Conservation (phyloP, 176 grass and related monocot species). For the Alopecurus myosuroides region DNA sequence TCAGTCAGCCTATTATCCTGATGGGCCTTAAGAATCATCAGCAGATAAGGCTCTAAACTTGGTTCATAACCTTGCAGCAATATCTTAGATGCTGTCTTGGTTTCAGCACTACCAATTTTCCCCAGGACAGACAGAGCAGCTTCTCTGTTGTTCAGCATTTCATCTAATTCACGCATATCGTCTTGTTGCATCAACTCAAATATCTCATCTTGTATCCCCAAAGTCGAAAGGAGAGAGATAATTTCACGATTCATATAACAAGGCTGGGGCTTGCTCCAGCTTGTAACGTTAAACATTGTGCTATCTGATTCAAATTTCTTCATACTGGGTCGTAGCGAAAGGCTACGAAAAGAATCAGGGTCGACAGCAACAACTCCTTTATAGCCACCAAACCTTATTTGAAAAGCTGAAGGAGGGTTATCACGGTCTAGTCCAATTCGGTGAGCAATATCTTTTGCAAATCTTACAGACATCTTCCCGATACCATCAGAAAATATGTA, state of each 20-base stretch:
- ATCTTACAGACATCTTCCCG: constrained; percentile 64
- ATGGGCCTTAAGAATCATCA: constrained; percentile 81
- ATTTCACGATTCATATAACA: constrained; percentile 90
- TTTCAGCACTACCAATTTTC: constrained; percentile 51
- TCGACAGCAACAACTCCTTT: constrained; percentile 90
- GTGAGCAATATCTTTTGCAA: constrained; percentile 60
- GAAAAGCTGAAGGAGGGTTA: constrained; percentile 81
- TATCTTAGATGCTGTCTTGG: constrained; percentile 56
- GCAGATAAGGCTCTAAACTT: constrained; percentile 70
- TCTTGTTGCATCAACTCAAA: constrained; percentile 74
- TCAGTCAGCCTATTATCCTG: constrained; percentile 66
- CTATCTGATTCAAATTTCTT: constrained; percentile 87
- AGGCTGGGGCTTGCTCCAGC: constrained; percentile 69
- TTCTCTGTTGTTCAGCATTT: constrained; percentile 72
- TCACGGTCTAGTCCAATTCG: constrained; percentile 46
- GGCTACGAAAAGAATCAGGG: constrained; percentile 38
- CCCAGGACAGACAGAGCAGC: constrained; percentile 64
- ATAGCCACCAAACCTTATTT: constrained; percentile 93
- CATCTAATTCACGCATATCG: constrained; percentile 59
- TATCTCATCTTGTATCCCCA: constrained; percentile 77
- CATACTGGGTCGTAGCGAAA: constrained; percentile 90
- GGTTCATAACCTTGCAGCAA: constrained; percentile 83
- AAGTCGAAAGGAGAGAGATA: constrained; percentile 80
- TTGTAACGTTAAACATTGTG: constrained; percentile 86
- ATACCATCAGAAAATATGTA: constrained; percentile 97